Evolutionary conservation across 768 basidiomycete species (phyloP).

Genomic region (Tricholoma sp.): DNA sequence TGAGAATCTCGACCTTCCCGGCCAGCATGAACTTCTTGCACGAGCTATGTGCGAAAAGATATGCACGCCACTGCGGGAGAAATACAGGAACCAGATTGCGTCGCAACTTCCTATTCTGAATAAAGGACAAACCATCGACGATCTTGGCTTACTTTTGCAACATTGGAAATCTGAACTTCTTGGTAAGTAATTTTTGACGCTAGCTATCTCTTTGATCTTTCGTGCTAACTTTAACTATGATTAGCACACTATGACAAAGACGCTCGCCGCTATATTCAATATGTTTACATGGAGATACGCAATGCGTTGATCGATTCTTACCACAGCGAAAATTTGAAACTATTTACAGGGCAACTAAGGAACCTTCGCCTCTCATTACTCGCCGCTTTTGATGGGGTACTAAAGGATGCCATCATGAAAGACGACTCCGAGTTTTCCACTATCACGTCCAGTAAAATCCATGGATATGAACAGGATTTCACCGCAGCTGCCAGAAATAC

Average conservation of each 20-base stretch:
- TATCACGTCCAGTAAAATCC: no score
- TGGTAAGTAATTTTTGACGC: not conserved
- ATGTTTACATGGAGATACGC: not conserved
- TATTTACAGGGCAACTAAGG: not conserved
- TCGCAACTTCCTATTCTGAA: not conserved
- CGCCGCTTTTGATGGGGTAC: not conserved
- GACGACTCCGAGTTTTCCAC: no score
- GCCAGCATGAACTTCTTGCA: conserved; percentile 94
- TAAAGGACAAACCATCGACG: not conserved
- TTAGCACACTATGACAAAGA: not conserved
- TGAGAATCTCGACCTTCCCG: conserved; percentile 95
- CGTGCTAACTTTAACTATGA: no score
- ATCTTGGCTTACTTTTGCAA: not conserved
- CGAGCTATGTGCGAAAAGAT: not conserved
- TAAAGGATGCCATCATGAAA: no score
- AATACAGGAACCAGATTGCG: not conserved
- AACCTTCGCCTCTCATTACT: not conserved
- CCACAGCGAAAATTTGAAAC: not conserved
- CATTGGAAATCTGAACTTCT: not conserved
- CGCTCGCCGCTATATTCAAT: not conserved
- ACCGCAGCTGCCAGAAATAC: no score
- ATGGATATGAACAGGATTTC: no score
- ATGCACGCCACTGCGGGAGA: not conserved
- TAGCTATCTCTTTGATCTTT: not conserved
- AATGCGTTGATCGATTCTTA: not conserved